Percentiles rank a stretch among this genome's conserved stretches.
phyloP scores from a whole-genome alignment of 2,329 filamentous ascomycete species.

The Scytalidium sp. region DNA sequence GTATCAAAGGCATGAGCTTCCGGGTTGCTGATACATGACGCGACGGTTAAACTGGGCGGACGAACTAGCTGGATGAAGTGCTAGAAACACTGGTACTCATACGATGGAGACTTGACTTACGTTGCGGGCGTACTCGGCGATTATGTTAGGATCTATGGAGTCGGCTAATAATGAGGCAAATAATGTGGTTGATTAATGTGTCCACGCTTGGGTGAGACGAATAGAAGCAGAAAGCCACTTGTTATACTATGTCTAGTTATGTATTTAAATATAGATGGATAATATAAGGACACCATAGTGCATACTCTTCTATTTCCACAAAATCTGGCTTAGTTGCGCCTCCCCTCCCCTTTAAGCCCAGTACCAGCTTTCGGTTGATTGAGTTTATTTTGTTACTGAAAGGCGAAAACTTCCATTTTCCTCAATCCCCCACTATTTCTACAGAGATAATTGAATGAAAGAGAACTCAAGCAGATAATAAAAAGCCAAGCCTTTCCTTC shows the following conservation, averaged over 20 bases:
- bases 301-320: no score
- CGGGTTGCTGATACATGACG: neutral
- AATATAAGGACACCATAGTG: no score
- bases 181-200: neutral
- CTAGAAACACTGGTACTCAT: neutral
- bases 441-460: no score
- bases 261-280: no score
- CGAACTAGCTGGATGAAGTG: neutral
- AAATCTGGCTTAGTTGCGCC: no score
- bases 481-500: neutral
- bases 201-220: neutral
- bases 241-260: no score
- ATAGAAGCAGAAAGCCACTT: neutral
- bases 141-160: neutral
- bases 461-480: no score
- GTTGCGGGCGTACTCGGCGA: neutral
- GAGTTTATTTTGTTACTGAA: no score
- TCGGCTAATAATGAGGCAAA: neutral
- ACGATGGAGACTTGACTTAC: neutral
- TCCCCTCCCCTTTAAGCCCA: no score
- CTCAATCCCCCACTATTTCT: no score
- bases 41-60: neutral
- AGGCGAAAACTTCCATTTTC: no score
- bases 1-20: conserved; percentile 16
- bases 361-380: no score